Base-by-base conservation (phyloP, 352 stramenopile genomes). In the Globisporangium nagaii region DNA sequence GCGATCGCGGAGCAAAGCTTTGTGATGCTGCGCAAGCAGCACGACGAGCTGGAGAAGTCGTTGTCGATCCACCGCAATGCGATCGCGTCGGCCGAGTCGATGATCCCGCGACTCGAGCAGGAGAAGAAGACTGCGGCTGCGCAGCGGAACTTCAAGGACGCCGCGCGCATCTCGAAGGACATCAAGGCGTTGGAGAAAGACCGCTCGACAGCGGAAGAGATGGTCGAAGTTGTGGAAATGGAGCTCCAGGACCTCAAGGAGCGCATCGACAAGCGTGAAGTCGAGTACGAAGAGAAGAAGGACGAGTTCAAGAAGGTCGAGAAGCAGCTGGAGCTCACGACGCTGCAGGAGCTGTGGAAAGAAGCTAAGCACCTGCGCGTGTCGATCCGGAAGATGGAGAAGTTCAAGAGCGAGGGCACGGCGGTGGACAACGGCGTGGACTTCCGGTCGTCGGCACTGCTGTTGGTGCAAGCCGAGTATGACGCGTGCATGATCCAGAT, bases 161-260 rank as follows among this genome's bases (percentile, higher is more conserved):
- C 84, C 6, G 84, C 84, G 2, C 68, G 81, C 19, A 86, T 94
- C 20, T 92, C 84, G 4, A 92, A 94, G 53, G 84, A 92, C 42
- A 91, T 94, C 51, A 94, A 94, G 66, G 75, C 77, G 17, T 48
- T 94, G 3, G 84, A 94, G 62, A 94, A 94, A 43, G 84, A 94
- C 63, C 77, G 83, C 24, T 66, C 67, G 13, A 86, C 71, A 1
- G 84, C 84, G 0, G 84, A 94, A 57, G 84, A 92, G 37, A 88
- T 84, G 75, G 80, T 91, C 15, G 77, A 91, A 57, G 78, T 88
- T 32, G 74, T 90, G 1, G 79, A 86, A 30, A 92, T 90, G 79
- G 84, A 92, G 48, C 69, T 94, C 3, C 71, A 90, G 53, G 84
- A 94, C 28, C 44, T 90, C 19, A 77, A 77, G 41, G 81, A 90